Base-by-base conservation (phyloP, 768 basidiomycete species). In the Trametes elegans region DNA sequence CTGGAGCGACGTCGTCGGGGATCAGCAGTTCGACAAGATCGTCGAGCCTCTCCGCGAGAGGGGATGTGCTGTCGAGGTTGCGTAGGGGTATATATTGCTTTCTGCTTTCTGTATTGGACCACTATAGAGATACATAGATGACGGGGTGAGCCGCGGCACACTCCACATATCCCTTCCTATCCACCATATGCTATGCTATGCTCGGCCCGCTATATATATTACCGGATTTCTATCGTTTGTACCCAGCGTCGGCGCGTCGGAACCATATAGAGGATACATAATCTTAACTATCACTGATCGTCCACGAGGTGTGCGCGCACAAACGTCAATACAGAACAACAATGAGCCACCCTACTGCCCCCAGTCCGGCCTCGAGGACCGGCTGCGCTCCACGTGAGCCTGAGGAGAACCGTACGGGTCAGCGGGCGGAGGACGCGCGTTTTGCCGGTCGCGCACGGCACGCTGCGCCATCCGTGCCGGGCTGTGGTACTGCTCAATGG, bases 1-100 rank as follows among this genome's bases (percentile, higher is more conserved):
- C 42, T 86, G 85, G 83, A 68, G 65, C 19, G 59, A 67, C 10
- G 71, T 75, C 29, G 46, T 74, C 7, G 40, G 52, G 0, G 73
- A 80, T 58, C 62, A 68, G n/a, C 72, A 69, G 19, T 79, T 58
- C 79, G 56, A 62, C 39, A 26, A 47, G 58, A 5, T 68, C 71
- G 41, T 58, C 64, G 50, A 63, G 71, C 32, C 63, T 26, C 57
- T 82, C 42, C 53, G 42, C n/a, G 62, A 66, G 11, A 73, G 67
- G 24, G 72, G 73, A 5, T 70, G 73, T 46, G 24, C 35, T 9
- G 45, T 78, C 28, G 45, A 69, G 49, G 31, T 56, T 8, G 32
- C 18, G 21, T 49, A 27, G 31, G 14, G 13, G 7, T n/a, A 21
- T 34, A 27, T 23, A 26, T 23, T 32, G 18, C 5, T 21, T 19